These are phyloP conservation scores for Cytospora chrysosperma DNA, from an alignment of 2,329 filamentous ascomycete species.

Conservation along the genomic window DNA sequence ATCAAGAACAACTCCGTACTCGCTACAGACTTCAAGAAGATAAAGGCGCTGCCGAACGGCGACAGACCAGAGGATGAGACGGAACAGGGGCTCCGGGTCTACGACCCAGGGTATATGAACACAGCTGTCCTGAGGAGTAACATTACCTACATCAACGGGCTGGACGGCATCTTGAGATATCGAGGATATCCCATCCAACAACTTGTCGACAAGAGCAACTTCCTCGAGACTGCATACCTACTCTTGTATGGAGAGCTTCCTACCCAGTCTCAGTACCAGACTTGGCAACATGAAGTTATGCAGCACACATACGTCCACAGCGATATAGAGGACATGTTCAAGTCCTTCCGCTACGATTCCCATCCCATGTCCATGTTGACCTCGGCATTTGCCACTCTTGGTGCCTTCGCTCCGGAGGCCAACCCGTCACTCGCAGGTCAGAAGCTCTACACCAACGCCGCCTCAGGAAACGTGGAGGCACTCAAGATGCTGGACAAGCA, in stretches of 20 bases:
- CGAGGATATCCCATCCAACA: conserved; percentile 53
- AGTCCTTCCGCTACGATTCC: conserved; percentile 51
- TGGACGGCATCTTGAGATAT: conserved; percentile 51
- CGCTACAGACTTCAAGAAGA: conserved; percentile 52
- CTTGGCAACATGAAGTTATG: conserved; percentile 49
- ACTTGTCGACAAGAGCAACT: conserved; percentile 48
- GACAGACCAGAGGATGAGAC: conserved; percentile 46
- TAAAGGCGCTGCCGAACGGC: conserved; percentile 37
- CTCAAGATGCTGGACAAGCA: conserved; percentile 49
- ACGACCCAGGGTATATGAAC: conserved; percentile 54
- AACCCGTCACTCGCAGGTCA: conserved; percentile 50
- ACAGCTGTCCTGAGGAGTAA: conserved; percentile 49
- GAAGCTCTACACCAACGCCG: conserved; percentile 49
- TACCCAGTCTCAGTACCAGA: conserved; percentile 38
- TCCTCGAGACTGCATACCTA: conserved; percentile 49
- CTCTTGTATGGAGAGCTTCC: conserved; percentile 53
- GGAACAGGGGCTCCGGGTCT: conserved; percentile 48
- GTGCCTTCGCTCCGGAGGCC: conserved; percentile 49
- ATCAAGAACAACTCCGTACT: conserved; percentile 50
- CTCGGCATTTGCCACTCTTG: conserved; percentile 48
- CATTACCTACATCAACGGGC: conserved; percentile 54
- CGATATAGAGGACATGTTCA: conserved; percentile 50
- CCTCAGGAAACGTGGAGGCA: conserved; percentile 40
- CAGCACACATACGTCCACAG: conserved; percentile 51
- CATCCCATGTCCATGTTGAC: conserved; percentile 54